Conservation (phyloP, 371 early-diverging fungal genomes). For the Zychaea mexicana region DNA sequence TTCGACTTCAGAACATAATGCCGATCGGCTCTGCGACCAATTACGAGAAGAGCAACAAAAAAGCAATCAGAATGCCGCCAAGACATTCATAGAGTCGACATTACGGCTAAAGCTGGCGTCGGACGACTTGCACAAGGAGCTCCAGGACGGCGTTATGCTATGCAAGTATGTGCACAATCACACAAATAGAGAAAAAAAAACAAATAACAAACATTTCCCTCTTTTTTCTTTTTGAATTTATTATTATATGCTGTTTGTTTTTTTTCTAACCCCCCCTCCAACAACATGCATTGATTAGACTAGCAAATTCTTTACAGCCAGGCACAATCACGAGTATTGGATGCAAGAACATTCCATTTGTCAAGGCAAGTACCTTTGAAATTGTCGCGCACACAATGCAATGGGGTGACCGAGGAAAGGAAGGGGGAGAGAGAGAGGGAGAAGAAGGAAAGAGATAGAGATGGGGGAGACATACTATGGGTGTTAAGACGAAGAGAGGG, state of each 20-base stretch:
- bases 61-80: slow-evolving; percentile 24
- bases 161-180: slow-evolving; percentile 56
- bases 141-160: slow-evolving; percentile 68
- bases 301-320: slow-evolving; percentile 72
- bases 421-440: background rate
- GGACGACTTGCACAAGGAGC: slow-evolving; percentile 32
- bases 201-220: slow-evolving; percentile 1
- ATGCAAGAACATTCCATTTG: slow-evolving; percentile 63
- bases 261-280: background rate
- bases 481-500: too few species aligned
- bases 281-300: slow-evolving; percentile 26
- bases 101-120: slow-evolving; percentile 23
- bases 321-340: slow-evolving; percentile 66
- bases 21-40: slow-evolving; percentile 11
- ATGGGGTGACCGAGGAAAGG: background rate
- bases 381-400: too few species aligned
- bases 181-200: background rate
- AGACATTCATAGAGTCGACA: slow-evolving; percentile 30
- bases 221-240: too few species aligned
- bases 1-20: slow-evolving; percentile 4
- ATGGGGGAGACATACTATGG: too few species aligned
- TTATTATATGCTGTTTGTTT: too few species aligned
- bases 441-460: too few species aligned
- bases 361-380: slow-evolving; percentile 68
- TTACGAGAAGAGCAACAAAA: slow-evolving; percentile 15